A percentile compares a stretch with the other conserved stretches of the same genome.
phyloP scores from a whole-genome alignment of 495 filamentous ascomycete genomes.

The Aspergillus saccharolyticus region DNA sequence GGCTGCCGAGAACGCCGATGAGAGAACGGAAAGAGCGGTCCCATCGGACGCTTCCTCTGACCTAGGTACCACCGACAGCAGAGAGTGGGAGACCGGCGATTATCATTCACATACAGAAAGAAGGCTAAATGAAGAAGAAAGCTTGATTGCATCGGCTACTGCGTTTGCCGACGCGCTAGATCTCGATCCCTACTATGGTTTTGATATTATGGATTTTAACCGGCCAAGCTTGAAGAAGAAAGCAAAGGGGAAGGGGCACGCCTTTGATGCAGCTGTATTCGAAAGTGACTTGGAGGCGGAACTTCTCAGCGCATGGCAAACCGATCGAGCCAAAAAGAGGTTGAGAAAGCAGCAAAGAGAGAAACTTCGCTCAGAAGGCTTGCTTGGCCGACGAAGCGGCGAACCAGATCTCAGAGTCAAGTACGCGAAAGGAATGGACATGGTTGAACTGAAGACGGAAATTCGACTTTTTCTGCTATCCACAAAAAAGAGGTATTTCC shows the following conservation, averaged over 20 bases:
- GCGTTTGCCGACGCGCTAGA: constrained; percentile 62
- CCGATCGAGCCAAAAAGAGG: constrained; percentile 78
- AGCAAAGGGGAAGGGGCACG: constrained; percentile 50
- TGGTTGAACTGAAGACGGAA: constrained; percentile 67
- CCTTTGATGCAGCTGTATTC: constrained; percentile 50
- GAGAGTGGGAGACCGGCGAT: neutral
- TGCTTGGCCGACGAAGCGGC: constrained; percentile 62
- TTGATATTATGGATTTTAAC: constrained; percentile 81
- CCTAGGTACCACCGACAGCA: neutral
- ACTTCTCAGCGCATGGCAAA: constrained; percentile 60
- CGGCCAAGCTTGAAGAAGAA: constrained; percentile 54
- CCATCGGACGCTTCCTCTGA: neutral
- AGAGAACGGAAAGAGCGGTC: neutral
- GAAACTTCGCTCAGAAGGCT: constrained; percentile 67
- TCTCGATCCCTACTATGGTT: constrained; percentile 59
- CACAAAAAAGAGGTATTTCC: constrained; percentile 53
- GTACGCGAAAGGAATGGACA: constrained; percentile 65
- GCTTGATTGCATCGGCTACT: constrained; percentile 50
- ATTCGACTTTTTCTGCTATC: constrained; percentile 65
- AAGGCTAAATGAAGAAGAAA: constrained; percentile 13
- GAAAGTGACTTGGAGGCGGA: constrained; percentile 70
- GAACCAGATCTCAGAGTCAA: constrained; percentile 65
- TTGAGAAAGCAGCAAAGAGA: constrained; percentile 73
- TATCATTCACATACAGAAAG: neutral
- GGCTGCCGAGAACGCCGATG: neutral